Conservation (phyloP, 345 rosid genomes). For the Lepidium aucheri region DNA sequence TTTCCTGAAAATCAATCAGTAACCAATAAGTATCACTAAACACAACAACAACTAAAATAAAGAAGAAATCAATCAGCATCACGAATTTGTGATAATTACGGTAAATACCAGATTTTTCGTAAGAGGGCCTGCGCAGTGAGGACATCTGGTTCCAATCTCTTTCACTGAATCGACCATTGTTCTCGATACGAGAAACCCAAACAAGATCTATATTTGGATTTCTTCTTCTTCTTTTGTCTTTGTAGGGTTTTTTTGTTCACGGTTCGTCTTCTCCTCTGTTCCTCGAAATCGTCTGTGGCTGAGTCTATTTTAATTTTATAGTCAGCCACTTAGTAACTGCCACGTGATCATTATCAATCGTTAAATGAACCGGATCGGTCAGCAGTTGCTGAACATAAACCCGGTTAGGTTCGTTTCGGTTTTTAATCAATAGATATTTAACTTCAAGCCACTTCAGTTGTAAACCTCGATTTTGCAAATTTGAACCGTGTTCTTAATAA, state of each 20-base stretch:
- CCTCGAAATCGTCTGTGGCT: not conserved
- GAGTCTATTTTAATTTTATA: not conserved
- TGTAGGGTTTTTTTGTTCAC: not conserved
- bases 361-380: not conserved
- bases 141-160: conserved; percentile 35
- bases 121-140: conserved; percentile 94
- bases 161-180: conserved; percentile 39
- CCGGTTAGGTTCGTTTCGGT: not conserved
- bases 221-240: not conserved
- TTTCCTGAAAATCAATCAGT: conserved; percentile 43
- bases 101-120: conserved; percentile 54
- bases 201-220: not conserved
- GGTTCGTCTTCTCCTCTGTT: not conserved
- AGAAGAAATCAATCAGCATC: not conserved
- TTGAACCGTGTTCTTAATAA: too few relatives aligned
- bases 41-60: not conserved
- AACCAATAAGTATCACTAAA: not conserved
- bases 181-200: not conserved
- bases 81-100: not conserved
- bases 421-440: not conserved
- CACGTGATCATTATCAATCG: not conserved
- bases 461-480: too few relatives aligned
- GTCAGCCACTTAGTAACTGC: not conserved
- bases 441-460: not conserved
- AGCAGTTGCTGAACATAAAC: not conserved